phyloP scores from a whole-genome alignment of 495 filamentous ascomycete species.

The Tuber brumale region DNA sequence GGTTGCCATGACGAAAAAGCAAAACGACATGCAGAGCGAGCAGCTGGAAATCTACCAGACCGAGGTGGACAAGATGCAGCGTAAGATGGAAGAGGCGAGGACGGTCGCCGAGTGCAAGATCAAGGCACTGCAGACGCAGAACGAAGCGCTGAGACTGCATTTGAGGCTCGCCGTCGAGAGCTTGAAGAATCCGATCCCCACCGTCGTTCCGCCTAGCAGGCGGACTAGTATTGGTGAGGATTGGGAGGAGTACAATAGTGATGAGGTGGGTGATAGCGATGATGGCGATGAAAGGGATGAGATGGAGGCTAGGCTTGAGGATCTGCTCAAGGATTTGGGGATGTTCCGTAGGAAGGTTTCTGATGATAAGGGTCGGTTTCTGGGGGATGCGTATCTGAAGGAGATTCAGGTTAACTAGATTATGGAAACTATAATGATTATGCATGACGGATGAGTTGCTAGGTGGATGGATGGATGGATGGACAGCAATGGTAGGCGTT shows the following conservation, averaged over 20 bases:
- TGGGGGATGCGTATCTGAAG: slow-evolving; percentile 40
- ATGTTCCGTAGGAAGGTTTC: slow-evolving; percentile 76
- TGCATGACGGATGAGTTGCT: not conserved
- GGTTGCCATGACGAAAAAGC: slow-evolving; percentile 50
- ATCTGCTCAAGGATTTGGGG: slow-evolving; percentile 67
- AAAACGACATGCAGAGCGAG: slow-evolving; percentile 51
- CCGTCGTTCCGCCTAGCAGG: slow-evolving; percentile 43
- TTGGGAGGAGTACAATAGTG: slow-evolving; percentile 42
- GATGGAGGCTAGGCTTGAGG: slow-evolving; percentile 62
- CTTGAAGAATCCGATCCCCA: slow-evolving; percentile 77
- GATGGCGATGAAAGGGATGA: slow-evolving; percentile 52
- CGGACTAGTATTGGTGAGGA: slow-evolving; percentile 26
- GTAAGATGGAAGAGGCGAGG: slow-evolving; percentile 84
- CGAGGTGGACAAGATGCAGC: slow-evolving; percentile 75
- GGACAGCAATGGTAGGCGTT: not conserved
- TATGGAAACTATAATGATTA: slow-evolving; percentile 2
- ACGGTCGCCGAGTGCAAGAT: slow-evolving; percentile 90
- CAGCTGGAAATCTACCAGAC: slow-evolving; percentile 88
- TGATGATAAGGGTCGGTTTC: slow-evolving; percentile 61
- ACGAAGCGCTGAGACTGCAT: slow-evolving; percentile 79
- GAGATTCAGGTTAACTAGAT: slow-evolving; percentile 27
- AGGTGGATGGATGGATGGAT: not conserved
- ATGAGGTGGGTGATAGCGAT: slow-evolving; percentile 46
- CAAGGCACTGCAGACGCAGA: slow-evolving; percentile 73
- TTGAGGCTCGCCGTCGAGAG: slow-evolving; percentile 78